Conservation (phyloP, 2,329 filamentous ascomycete genomes). For the Sporothrix phasma region DNA sequence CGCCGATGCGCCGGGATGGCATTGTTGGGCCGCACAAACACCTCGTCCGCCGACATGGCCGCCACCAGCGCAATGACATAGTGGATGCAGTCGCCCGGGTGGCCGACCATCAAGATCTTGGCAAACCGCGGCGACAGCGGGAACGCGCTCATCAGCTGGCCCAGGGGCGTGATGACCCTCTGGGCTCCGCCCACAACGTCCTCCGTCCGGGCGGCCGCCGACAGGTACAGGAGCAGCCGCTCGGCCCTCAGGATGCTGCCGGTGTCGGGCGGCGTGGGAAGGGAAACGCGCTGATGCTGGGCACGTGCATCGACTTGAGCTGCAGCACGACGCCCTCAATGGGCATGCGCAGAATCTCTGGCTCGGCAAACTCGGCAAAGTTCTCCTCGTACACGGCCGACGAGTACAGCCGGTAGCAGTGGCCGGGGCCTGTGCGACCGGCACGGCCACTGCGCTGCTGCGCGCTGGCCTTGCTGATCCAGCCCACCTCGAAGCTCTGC, state of each 20-base stretch:
- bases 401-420: conserved; percentile 91
- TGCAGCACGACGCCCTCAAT: conserved; percentile 89
- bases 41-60: conserved; percentile 74
- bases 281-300: conserved; percentile 85
- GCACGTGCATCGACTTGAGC: conserved; percentile 87
- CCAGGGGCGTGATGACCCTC: conserved; percentile 69
- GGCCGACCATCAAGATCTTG: conserved; percentile 81
- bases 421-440: conserved; percentile 87
- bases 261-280: conserved; percentile 85
- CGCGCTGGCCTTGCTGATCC: conserved; percentile 96
- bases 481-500: conserved; percentile 88
- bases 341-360: conserved; percentile 82
- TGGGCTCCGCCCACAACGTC: neutral
- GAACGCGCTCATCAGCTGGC: conserved; percentile 76
- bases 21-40: conserved; percentile 77
- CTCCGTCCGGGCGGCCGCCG: conserved; percentile 52
- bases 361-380: conserved; percentile 75
- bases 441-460: conserved; percentile 87
- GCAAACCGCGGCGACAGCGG: conserved; percentile 84
- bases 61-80: conserved; percentile 86
- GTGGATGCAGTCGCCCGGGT: conserved; percentile 69
- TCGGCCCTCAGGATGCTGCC: conserved; percentile 73
- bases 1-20: conserved; percentile 50
- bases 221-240: conserved; percentile 74
- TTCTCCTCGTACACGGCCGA: conserved; percentile 88